Conservation (phyloP, 1,139 yeast genomes). For the Petasospora fabianii region DNA sequence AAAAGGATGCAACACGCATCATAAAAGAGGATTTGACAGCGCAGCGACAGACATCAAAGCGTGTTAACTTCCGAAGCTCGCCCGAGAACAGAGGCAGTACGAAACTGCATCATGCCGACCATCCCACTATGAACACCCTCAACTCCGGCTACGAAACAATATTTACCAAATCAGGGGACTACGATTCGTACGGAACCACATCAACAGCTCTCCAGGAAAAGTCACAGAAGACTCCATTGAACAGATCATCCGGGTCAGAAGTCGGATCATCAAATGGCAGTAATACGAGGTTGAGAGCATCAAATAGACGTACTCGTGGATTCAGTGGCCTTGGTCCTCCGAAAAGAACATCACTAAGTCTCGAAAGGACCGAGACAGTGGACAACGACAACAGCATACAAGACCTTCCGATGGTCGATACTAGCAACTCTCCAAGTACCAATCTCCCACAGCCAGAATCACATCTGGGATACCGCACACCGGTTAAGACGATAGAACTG, state of each 20-base stretch:
- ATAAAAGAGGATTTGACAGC: constrained; percentile 2
- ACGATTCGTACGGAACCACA: constrained; percentile 17
- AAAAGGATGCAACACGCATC: constrained; percentile 17
- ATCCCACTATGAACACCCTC: constrained; percentile 6
- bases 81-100: constrained; percentile 10
- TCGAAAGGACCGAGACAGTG: constrained; percentile 10
- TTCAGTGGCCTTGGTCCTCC: constrained; percentile 37
- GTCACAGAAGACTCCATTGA: constrained; percentile 21
- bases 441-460: constrained; percentile 2
- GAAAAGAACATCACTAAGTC: constrained; percentile 27
- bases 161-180: constrained; percentile 19
- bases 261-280: constrained; percentile 11
- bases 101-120: constrained; percentile 12
- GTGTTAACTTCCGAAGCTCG: constrained; percentile 22
- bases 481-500: no score
- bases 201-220: constrained; percentile 14
- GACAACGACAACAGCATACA: not conserved
- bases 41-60: constrained; percentile 13
- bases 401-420: constrained; percentile 20
- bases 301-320: constrained; percentile 31
- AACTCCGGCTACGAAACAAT: constrained; percentile 25
- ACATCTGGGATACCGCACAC: no score
- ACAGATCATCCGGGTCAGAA: constrained; percentile 11
- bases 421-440: constrained; percentile 5
- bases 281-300: constrained; percentile 25